Evolutionary conservation across 176 grass and related monocot species (phyloP), one percentile per base, ranked within the genome.

Genomic region (Oryza meyeriana): DNA sequence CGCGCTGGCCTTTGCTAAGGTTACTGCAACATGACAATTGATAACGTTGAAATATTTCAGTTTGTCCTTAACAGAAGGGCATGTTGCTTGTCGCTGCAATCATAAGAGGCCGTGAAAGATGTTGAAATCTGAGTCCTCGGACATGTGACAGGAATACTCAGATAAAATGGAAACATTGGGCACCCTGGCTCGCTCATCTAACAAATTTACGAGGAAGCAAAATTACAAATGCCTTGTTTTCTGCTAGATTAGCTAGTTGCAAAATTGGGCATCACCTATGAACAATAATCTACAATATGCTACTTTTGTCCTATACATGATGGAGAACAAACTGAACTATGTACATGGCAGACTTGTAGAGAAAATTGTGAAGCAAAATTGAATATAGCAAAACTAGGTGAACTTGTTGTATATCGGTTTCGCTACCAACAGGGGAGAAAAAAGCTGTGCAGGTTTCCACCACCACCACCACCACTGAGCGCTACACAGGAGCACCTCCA

Each of bases 251-350:
- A 50, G 30, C 10, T 3, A 64, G 33, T 42, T 33, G 58, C 67
- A 84, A 88, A 84, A 20, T 36, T 28, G 61, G 27, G 69, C 35
- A 61, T 29, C 66, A 67, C 66, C 2, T 45, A 45, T 27, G 3
- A 52, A 17, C 6, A 36, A 63, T 25, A 10, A 29, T 4, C 18
- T 62, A 50, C 50, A 55, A 55, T 9, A 55, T 6, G 18, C 50
- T 9, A 55, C 50, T n/a, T 55, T 9, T 77, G 35, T 0, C 6
- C 18, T 77, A 34, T 72, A 78, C 80, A 83, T 72, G 67, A 65
- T n/a, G 12, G 72, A 77, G 22, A 76, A 34, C 34, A 41, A 66
- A 64, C 33, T 22, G 7, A 64, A 66, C 71, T 77, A 85, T 70
- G 40, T 50, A 89, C 77, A 85, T 34, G 64, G 30, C 31, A 61